Conservation (phyloP, 352 stramenopile species). For the Phytophthora sojae region DNA sequence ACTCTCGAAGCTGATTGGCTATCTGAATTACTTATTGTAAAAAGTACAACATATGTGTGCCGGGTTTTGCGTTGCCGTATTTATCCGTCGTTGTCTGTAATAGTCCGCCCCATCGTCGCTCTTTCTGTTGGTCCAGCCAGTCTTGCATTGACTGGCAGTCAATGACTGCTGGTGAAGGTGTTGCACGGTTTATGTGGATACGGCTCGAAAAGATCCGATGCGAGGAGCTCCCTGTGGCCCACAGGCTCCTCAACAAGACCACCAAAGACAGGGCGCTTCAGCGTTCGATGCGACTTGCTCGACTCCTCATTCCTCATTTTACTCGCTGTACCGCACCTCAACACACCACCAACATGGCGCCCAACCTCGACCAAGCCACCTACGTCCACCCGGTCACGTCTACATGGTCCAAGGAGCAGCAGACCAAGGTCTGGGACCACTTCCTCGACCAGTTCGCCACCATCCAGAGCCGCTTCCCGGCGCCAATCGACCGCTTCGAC, state of each 20-base stretch:
- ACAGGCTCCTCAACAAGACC: neutral
- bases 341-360: conserved; percentile 15
- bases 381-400: conserved; percentile 6
- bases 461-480: conserved; percentile 23
- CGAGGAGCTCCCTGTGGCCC: too few relatives aligned
- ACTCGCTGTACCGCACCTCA: too few relatives aligned
- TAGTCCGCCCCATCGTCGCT: neutral
- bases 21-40: too few relatives aligned
- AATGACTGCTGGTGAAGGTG: neutral
- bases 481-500: too few relatives aligned
- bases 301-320: conserved; percentile 14
- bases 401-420: conserved; percentile 13
- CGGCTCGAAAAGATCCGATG: too few relatives aligned
- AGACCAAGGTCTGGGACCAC: conserved; percentile 20
- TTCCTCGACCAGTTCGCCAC: conserved; percentile 27
- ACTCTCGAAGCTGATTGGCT: too few relatives aligned
- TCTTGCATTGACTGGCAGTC: too few relatives aligned
- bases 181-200: too few relatives aligned
- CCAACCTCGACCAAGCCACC: conserved; percentile 14
- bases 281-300: conserved; percentile 2
- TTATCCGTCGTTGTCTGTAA: too few relatives aligned
- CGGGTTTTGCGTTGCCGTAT: too few relatives aligned
- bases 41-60: too few relatives aligned
- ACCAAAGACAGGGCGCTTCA: neutral
- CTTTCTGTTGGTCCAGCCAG: neutral